Evolutionary conservation across 1,284 basidiomycete species (phyloP).

Genomic region (Tetrapyrgos nigripes): DNA sequence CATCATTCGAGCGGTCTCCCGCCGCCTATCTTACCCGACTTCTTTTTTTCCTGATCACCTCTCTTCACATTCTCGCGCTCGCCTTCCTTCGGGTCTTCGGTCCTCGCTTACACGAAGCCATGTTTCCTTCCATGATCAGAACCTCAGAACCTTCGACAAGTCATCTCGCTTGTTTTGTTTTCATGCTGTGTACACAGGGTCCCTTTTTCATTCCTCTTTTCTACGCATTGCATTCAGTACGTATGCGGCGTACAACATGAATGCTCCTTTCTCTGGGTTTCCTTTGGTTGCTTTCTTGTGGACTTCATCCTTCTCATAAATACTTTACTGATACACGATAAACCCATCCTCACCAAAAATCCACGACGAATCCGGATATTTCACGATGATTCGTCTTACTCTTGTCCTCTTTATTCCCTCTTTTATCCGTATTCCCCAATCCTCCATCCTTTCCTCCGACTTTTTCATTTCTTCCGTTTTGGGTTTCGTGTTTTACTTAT

Average conservation of each 20-base stretch:
- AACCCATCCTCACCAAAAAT: not conserved
- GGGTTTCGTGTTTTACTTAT: not conserved
- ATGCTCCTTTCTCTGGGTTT: not conserved
- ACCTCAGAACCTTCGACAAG: not conserved
- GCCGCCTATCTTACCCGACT: not conserved
- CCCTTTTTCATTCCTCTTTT: no score
- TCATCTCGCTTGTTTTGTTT: not conserved
- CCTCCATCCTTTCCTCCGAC: not conserved
- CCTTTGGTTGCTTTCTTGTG: not conserved
- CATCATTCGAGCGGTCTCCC: not conserved
- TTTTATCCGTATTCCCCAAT: not conserved
- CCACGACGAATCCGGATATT: not conserved
- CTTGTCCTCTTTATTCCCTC: no score
- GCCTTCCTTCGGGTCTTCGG: no score
- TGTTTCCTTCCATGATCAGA: no score
- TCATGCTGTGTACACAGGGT: no score
- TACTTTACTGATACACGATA: not conserved
- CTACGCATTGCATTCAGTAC: no score
- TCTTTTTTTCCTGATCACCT: no score
- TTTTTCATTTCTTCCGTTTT: not conserved
- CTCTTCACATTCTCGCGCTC: not conserved
- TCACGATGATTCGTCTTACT: not conserved
- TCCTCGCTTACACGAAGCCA: no score
- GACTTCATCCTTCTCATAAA: not conserved
- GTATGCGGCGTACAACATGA: not conserved